Base-by-base conservation (phyloP, 2,329 filamentous ascomycete genomes). In the Fusarium chuoi region DNA sequence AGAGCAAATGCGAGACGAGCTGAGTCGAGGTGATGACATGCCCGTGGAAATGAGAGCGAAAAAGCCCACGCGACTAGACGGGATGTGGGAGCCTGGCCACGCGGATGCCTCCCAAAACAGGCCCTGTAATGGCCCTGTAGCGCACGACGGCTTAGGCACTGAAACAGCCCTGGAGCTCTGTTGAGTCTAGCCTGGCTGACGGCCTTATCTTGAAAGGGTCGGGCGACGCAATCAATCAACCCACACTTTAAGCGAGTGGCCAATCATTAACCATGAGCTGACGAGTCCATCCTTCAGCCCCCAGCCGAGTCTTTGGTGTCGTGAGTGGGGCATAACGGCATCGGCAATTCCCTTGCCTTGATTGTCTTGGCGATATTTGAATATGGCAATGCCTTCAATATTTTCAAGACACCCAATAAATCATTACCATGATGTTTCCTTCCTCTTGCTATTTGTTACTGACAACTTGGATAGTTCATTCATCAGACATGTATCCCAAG, bases 211-310 rank as follows among this genome's bases (percentile, higher is more conserved):
- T 45, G 52, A 20, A 46, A 66, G 63, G 70, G 57, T 38, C 57
- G 35, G 39, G 70, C 71, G 70, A 64, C 76, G 76, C 75, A 77
- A 75, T 65, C 73, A 66, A 70, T 70, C 65, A 65, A 66, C 45
- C 73, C 73, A 68, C 58, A 26, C 60, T 39, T 17, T 22, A 13
- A 18, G 33, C 35, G 42, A 33, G 24, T 24, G 57, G 61, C 77
- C 81, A 83, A 83, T 82, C 70, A 78, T 56, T 44, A 45, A 39
- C 56, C 58, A 68, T 49, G 51, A 79, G 81, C 79, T 83, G 78
- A 83, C 81, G 81, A 83, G 80, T 79, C 78, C 76, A 70, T 68
- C 70, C 64, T 67, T 72, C 74, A 72, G 65, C 67, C 76, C 75
- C 71, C 42, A 22, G 55, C 58, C 44, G 44, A 38, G 26, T 62